Conservation (phyloP, 2,329 filamentous ascomycete species). For the Capronia coronata region DNA sequence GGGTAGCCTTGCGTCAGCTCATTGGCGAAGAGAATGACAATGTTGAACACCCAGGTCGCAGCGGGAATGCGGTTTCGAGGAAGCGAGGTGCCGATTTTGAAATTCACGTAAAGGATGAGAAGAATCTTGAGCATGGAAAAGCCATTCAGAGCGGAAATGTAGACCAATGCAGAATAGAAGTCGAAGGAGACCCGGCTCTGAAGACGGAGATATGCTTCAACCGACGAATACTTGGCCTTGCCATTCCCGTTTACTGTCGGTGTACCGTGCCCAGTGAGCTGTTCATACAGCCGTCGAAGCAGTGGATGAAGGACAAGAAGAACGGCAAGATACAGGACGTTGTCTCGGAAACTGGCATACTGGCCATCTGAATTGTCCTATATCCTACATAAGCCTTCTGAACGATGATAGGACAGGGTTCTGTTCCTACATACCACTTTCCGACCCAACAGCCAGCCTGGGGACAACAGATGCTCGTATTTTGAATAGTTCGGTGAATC, state of each 20-base stretch:
- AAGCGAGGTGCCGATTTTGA: conserved; percentile 64
- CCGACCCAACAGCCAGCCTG: conserved; percentile 87
- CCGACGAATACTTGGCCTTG: conserved; percentile 5
- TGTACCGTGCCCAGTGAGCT: conserved; percentile 23
- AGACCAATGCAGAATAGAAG: conserved; percentile 70
- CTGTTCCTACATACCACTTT: conserved; percentile 60
- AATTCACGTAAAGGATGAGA: conserved; percentile 73
- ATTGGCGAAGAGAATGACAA: conserved; percentile 79
- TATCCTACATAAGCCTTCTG: conserved; percentile 22
- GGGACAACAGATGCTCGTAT: conserved; percentile 63
- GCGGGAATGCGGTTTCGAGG: conserved; percentile 65
- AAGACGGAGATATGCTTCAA: conserved; percentile 53
- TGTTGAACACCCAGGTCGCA: conserved; percentile 84
- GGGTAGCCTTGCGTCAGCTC: conserved; percentile 75
- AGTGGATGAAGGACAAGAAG: conserved; percentile 75
- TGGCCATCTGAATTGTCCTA: conserved; percentile 86
- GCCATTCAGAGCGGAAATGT: conserved; percentile 74
- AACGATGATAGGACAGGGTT: neutral
- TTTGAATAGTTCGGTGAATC: conserved; percentile 73
- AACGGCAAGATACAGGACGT: conserved; percentile 71
- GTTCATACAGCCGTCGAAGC: conserved; percentile 65
- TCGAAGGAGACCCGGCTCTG: conserved; percentile 75
- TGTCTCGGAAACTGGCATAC: conserved; percentile 76
- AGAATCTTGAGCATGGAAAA: conserved; percentile 79
- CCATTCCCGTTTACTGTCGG: conserved; percentile 6